These are phyloP conservation scores for Diversispora epigaea DNA, from an alignment of 192 early-diverging fungal genomes.

Conservation along the genomic window DNA sequence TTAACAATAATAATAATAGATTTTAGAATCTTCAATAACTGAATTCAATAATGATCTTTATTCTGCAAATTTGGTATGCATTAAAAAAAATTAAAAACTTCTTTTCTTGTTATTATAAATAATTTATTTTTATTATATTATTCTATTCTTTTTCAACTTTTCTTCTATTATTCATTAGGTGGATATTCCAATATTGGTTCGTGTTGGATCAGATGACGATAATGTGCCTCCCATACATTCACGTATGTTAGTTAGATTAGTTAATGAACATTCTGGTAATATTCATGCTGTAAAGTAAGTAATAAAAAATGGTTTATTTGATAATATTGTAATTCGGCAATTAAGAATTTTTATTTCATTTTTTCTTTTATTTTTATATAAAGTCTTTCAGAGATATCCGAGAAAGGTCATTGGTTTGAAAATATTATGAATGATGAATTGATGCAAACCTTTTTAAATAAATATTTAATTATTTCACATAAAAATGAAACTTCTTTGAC, in stretches of 20 bases:
- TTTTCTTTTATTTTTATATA: conserved; percentile 1
- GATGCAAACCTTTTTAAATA: conserved; percentile 50
- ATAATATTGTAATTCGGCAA: background rate
- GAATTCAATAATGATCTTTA: conserved; percentile 78
- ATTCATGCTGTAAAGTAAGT: conserved; percentile 48
- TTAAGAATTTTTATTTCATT: background rate
- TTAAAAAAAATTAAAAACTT: background rate
- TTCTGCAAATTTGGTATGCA: conserved; percentile 60
- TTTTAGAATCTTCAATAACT: conserved; percentile 68
- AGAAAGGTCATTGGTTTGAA: conserved; percentile 68
- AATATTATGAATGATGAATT: conserved; percentile 55
- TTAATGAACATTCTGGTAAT: conserved; percentile 62
- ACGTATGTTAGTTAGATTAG: conserved; percentile 58
- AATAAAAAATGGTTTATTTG: background rate
- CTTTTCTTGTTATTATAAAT: background rate
- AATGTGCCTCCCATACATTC: conserved; percentile 76
- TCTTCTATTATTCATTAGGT: conserved; percentile 41
- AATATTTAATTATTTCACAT: conserved; percentile 26
- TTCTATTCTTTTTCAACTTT: background rate
- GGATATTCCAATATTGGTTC: conserved; percentile 62
- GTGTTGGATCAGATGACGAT: conserved; percentile 62
- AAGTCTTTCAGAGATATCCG: conserved; percentile 62
- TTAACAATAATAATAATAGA: conserved; percentile 33
- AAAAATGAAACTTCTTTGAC: background rate
- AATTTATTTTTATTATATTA: conserved; percentile 2